These are phyloP conservation scores for Colletotrichum navitas DNA, from an alignment of 2,329 filamentous ascomycete species.

Conservation along the genomic window DNA sequence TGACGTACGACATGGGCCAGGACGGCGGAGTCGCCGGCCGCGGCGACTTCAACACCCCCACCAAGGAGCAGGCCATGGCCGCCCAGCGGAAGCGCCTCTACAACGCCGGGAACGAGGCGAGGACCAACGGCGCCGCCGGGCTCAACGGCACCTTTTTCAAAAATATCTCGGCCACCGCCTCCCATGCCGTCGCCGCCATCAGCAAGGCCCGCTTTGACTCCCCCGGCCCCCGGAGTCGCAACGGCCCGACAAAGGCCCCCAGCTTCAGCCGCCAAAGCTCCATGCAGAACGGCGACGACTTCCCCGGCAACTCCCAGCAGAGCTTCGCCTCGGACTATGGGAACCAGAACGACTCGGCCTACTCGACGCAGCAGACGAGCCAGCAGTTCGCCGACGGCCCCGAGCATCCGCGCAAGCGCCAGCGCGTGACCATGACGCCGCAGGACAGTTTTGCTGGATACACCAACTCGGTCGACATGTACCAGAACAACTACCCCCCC, in stretches of 20 bases:
- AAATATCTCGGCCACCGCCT: constrained; percentile 94
- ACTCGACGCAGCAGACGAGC: constrained; percentile 68
- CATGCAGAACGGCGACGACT: constrained; percentile 76
- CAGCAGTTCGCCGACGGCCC: constrained; percentile 48
- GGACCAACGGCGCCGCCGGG: constrained; percentile 66
- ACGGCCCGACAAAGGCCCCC: constrained; percentile 74
- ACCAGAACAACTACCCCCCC: constrained; percentile 64
- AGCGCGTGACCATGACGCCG: constrained; percentile 68
- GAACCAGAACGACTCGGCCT: constrained; percentile 78
- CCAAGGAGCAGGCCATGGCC: constrained; percentile 98
- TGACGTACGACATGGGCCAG: constrained; percentile 85
- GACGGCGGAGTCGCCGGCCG: constrained; percentile 79
- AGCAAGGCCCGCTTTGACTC: constrained; percentile 97
- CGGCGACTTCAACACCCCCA: constrained; percentile 90
- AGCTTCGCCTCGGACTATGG: constrained; percentile 83
- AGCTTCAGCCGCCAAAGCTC: constrained; percentile 80
- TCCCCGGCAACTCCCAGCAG: constrained; percentile 84
- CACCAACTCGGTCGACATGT: constrained; percentile 61
- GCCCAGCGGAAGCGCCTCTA: constrained; percentile 94
- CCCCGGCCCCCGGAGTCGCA: constrained; percentile 76
- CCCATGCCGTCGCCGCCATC: constrained; percentile 93
- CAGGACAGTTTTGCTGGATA: constrained; percentile 70
- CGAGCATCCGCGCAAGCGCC: constrained; percentile 89
- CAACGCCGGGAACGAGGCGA: constrained; percentile 77
- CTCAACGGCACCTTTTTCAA: constrained; percentile 92